These are phyloP conservation scores for Teunomyces aglyptinius DNA, from an alignment of 805 yeast species.

Conservation along the genomic window DNA sequence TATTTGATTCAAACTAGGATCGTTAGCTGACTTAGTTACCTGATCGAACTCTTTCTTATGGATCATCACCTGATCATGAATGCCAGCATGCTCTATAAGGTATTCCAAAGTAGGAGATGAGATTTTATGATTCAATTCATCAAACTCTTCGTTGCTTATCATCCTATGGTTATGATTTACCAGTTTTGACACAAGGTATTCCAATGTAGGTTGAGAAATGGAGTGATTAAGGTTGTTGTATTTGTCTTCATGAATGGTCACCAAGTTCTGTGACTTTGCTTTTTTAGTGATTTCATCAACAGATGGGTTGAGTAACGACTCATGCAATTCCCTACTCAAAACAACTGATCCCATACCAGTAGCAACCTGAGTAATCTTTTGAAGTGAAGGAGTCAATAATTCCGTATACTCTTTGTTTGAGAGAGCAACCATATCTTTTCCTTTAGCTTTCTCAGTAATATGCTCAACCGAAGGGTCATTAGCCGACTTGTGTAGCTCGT, in stretches of 20 bases:
- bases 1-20: conserved; percentile 29
- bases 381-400: conserved; percentile 17
- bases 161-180: conserved; percentile 2
- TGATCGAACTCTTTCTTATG: conserved; percentile 6
- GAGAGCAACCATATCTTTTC: conserved; percentile 8
- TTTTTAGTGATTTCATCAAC: conserved; percentile 30
- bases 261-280: conserved; percentile 23
- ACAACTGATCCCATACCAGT: conserved; percentile 12
- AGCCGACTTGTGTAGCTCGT: conserved; percentile 25
- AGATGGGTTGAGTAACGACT: conserved; percentile 18
- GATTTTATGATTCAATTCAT: conserved; percentile 10
- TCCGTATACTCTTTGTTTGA: conserved; percentile 3
- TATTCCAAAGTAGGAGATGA: conserved; percentile 19
- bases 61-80: conserved; percentile 5
- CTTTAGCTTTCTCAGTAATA: conserved; percentile 20
- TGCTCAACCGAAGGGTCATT: conserved; percentile 26
- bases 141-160: conserved; percentile 9
- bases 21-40: conserved; percentile 8
- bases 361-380: conserved; percentile 14
- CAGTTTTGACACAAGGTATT: conserved; percentile 5
- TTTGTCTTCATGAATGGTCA: conserved; percentile 12
- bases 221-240: conserved; percentile 8
- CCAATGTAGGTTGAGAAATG: conserved; percentile 7
- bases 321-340: conserved; percentile 1
- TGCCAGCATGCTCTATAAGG: conserved; percentile 6